Evolutionary conservation across 805 yeast genomes (phyloP), one percentile per base, ranked within the genome.

Genomic region (Candida boidinii): DNA sequence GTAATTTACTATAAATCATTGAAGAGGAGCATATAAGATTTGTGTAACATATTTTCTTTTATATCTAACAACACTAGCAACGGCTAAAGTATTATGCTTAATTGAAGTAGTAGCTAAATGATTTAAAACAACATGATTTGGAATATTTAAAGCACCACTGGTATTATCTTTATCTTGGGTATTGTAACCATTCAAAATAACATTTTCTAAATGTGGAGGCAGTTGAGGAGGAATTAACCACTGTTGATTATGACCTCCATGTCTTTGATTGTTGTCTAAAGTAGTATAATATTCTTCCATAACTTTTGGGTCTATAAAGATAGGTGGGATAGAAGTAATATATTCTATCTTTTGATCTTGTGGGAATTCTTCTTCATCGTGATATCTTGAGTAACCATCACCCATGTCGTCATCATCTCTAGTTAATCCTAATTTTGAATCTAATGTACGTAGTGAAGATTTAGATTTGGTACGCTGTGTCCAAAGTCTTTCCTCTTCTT

Each of bases 151-250:
- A 2, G 94, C 94, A 35, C 95, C 94, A 24, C 84, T 73, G 45
- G 81, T 83, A 54, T 87, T 90, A 48, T 82, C 87, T 45, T 66
- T 71, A 45, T 79, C 85, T 45, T 73, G 60, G 26, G 55, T 53
- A 44, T 64, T 67, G 63, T 70, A 80, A 44, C 78, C 76, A 61
- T 90, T 90, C 49, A 90, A 68, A 35, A 92, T 87, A 35, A 92
- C 97, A 48, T 82, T 81, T 53, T 92, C 98, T 39, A 92, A 66
- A 56, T 90, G 98, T 8, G 98, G 98, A 7, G 98, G 98, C 31
- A 92, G 66, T 51, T 83, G 94, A 16, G 98, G 98, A 15, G 98
- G 97, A 20, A 94, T 86, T 33, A 88, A 72, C 65, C 64, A 59
- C 33, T 59, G 63, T 33, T 56, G 61, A 69, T 65, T 78, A 59